Percentiles rank a stretch among this genome's conserved stretches.
Evolutionary conservation across 768 basidiomycete species (phyloP).

Genomic region (Serpula lacrymans): DNA sequence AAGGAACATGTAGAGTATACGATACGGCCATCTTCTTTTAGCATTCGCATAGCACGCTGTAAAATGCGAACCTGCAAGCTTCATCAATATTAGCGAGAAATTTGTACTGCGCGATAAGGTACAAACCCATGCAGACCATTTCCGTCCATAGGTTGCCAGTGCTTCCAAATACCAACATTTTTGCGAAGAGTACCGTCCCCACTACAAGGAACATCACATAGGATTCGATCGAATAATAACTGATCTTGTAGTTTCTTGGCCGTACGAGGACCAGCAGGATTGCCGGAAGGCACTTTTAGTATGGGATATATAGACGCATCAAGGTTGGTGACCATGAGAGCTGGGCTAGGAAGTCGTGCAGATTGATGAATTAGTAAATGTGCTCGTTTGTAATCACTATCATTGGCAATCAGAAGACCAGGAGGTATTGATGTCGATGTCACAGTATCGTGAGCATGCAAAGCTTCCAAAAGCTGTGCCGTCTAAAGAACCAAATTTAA

Average conservation of each 20-base stretch:
- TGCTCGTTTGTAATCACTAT: slow-evolving; percentile 89
- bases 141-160: slow-evolving; percentile 85
- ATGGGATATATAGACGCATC: slow-evolving; percentile 87
- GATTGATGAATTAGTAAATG: slow-evolving; percentile 97
- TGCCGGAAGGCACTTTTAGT: slow-evolving; percentile 42
- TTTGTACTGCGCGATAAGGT: neutral
- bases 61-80: slow-evolving; percentile 93
- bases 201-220: slow-evolving; percentile 97
- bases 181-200: slow-evolving; percentile 96
- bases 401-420: slow-evolving; percentile 92
- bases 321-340: slow-evolving; percentile 92
- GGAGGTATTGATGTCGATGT: slow-evolving; percentile 67
- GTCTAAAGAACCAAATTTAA: slow-evolving; percentile 48
- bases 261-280: slow-evolving; percentile 25
- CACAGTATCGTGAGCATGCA: slow-evolving; percentile 74
- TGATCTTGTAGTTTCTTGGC: slow-evolving; percentile 39
- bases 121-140: slow-evolving; percentile 86
- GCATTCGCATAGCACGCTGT: slow-evolving; percentile 86
- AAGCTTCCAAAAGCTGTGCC: slow-evolving; percentile 91
- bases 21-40: slow-evolving; percentile 77
- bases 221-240: slow-evolving; percentile 85
- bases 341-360: slow-evolving; percentile 87
- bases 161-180: slow-evolving; percentile 93
- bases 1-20: slow-evolving; percentile 98
- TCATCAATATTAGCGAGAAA: slow-evolving; percentile 1